Conservation (phyloP, 495 filamentous ascomycete genomes). For the Annulohypoxylon maeteangense region DNA sequence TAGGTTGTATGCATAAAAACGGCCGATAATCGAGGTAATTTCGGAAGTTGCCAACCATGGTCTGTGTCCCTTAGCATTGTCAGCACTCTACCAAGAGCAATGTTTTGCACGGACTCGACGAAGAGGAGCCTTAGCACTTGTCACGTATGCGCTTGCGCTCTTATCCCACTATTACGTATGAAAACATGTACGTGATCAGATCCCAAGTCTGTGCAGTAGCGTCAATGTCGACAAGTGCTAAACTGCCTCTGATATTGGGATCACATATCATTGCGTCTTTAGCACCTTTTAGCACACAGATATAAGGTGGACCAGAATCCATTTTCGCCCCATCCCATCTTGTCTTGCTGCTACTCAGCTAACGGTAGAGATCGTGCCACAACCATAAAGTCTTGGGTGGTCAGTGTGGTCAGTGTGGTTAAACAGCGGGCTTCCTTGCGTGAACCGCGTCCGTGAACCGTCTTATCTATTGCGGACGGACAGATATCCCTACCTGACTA, state of each 20-base stretch:
- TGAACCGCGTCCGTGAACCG: neutral
- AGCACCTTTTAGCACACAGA: neutral
- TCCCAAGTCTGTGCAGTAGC: slow-evolving; percentile 29
- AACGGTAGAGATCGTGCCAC: neutral
- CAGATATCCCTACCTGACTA: neutral
- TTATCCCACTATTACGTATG: slow-evolving; percentile 14
- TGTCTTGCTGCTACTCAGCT: neutral
- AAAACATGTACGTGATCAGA: slow-evolving; percentile 36
- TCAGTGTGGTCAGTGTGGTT: neutral
- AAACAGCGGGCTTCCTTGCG: neutral
- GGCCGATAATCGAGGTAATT: slow-evolving; percentile 40
- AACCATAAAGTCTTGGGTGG: neutral
- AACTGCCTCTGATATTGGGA: slow-evolving; percentile 14
- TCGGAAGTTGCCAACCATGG: slow-evolving; percentile 36
- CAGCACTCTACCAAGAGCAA: slow-evolving; percentile 19
- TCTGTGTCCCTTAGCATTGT: slow-evolving; percentile 20
- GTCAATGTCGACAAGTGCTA: slow-evolving; percentile 12
- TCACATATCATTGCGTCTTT: slow-evolving; percentile 19
- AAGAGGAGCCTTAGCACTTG: slow-evolving; percentile 8
- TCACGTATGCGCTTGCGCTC: slow-evolving; percentile 10
- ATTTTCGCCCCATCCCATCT: neutral
- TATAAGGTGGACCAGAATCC: slow-evolving; percentile 4
- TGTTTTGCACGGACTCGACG: slow-evolving; percentile 19
- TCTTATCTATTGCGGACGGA: neutral
- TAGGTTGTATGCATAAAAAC: slow-evolving; percentile 24